Evolutionary conservation across 2,329 filamentous ascomycete species (phyloP), one percentile per base, ranked within the genome.

Genomic region (Nothopassalora personata): DNA sequence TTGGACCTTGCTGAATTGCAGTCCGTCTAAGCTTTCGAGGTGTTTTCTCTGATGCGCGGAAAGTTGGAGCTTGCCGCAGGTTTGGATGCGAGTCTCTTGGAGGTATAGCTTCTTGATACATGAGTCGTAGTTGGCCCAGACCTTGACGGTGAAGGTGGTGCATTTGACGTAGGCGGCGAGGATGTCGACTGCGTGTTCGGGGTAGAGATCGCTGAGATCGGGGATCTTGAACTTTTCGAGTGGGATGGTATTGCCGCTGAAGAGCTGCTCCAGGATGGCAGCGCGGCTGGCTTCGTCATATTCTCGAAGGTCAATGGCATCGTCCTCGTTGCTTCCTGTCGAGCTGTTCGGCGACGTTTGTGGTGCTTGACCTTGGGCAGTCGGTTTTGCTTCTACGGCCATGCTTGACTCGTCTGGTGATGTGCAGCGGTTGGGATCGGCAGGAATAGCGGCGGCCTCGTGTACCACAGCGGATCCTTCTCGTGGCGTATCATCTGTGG

Each of bases 51-150:
- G 50, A 1, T 53, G 47, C 0, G 56, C 56, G 4, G 52, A 46
- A 9, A 66, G 58, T 9, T 53, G 11, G 2, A 64, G 1, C 47
- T 54, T 50, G 28, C 64, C 62, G 52, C 59, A 62, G 28, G 48
- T 48, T 1, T 34, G 27, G 10, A 63, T 2, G 18, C 60, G 59
- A 10, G 34, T 27, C 6, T 52, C 27, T 4, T 60, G 47, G 15
- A 11, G 19, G 53, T 56, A 65, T 48, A 60, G 60, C 0, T 53
- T 13, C 8, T 53, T 36, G n/a, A 10, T 19, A 13, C 3, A 18
- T 4, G 49, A 39, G 34, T 65, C 63, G 63, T 66, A 65, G 47
- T 66, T 65, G 39, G 55, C 46, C 64, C 64, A 66, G 59, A 65
- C 28, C 13, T 52, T 56, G n/a, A 57, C 52, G 13, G 19, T 33